Percentiles rank a stretch among this genome's conserved stretches.
These are phyloP conservation scores for Tausonia pullulans DNA, from an alignment of 1,284 basidiomycete species.

Conservation along the genomic window DNA sequence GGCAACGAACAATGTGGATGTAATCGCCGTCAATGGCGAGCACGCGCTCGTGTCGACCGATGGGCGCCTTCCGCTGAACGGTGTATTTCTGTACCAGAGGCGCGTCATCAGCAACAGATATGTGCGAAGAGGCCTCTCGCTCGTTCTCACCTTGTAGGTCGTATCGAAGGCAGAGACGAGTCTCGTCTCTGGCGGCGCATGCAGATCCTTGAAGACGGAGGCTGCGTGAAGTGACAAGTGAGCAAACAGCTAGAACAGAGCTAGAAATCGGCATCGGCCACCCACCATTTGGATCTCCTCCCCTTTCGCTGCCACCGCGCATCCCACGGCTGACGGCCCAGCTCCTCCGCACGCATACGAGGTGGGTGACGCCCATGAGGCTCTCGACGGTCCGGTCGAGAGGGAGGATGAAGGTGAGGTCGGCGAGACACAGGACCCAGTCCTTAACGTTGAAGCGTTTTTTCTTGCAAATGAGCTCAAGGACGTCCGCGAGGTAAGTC, in stretches of 20 bases:
- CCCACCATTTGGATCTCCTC: slow-evolving; percentile 75
- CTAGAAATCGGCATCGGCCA: slow-evolving; percentile 7
- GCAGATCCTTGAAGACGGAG: slow-evolving; percentile 65
- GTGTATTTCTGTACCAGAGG: slow-evolving; percentile 58
- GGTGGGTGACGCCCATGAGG: slow-evolving; percentile 72
- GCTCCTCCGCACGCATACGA: slow-evolving; percentile 68
- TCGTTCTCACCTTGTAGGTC: slow-evolving; percentile 57
- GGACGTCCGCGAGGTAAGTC: slow-evolving; percentile 95
- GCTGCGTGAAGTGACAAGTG: slow-evolving; percentile 41
- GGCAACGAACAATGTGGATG: slow-evolving; percentile 56
- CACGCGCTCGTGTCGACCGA: slow-evolving; percentile 78
- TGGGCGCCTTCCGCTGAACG: slow-evolving; percentile 88
- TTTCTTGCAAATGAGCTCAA: slow-evolving; percentile 66
- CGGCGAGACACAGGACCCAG: slow-evolving; percentile 68
- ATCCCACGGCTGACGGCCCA: slow-evolving; percentile 54
- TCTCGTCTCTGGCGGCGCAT: slow-evolving; percentile 12
- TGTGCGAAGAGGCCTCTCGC: background rate
- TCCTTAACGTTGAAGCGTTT: slow-evolving; percentile 66
- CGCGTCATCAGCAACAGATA: slow-evolving; percentile 5
- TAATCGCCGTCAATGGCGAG: slow-evolving; percentile 93
- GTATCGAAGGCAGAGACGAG: slow-evolving; percentile 44
- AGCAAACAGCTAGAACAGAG: background rate
- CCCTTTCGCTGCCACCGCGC: slow-evolving; percentile 41
- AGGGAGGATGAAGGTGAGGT: slow-evolving; percentile 73
- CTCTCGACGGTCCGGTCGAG: slow-evolving; percentile 91